phyloP scores from a whole-genome alignment of 257 asterid species.

The Penstemon eatonii region DNA sequence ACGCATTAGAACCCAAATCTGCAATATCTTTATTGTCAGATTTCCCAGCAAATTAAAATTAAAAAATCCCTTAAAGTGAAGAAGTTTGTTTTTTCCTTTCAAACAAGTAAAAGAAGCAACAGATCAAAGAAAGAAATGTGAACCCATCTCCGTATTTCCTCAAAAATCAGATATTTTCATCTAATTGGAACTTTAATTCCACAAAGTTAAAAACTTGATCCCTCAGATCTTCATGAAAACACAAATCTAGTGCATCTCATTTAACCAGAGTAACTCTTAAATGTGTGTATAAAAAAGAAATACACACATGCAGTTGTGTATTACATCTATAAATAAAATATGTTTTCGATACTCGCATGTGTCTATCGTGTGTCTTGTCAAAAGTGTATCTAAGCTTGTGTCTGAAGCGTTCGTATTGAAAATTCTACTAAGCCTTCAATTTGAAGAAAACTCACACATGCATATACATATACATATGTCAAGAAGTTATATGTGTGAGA shows the following conservation, averaged over 20 bases:
- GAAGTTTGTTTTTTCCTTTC: not conserved
- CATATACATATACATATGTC: too few relatives aligned
- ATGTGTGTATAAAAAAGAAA: not conserved
- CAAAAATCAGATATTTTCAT: slow-evolving; percentile 1
- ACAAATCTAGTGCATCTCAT: slow-evolving; percentile 23
- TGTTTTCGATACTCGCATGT: not conserved
- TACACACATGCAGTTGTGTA: slow-evolving; percentile 11
- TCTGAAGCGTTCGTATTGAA: not conserved
- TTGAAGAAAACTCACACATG: too few relatives aligned
- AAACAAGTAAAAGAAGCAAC: not conserved
- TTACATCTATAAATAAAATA: not conserved
- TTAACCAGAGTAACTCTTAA: slow-evolving; percentile 9
- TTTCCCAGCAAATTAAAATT: not conserved
- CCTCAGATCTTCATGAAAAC: slow-evolving; percentile 26
- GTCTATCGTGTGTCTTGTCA: slow-evolving; percentile 20
- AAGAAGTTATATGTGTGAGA: too few relatives aligned
- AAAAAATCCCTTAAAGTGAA: not conserved
- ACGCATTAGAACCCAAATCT: not conserved
- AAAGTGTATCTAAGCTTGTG: slow-evolving; percentile 13
- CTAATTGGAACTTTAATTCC: not conserved
- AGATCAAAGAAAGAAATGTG: slow-evolving; percentile 3
- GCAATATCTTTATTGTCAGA: slow-evolving; percentile 9
- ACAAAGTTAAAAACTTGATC: slow-evolving; percentile 26
- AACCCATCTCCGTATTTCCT: slow-evolving; percentile 11
- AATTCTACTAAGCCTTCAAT: too few relatives aligned